Conservation (phyloP, 768 basidiomycete genomes). For the Agaricus subrufescens region DNA sequence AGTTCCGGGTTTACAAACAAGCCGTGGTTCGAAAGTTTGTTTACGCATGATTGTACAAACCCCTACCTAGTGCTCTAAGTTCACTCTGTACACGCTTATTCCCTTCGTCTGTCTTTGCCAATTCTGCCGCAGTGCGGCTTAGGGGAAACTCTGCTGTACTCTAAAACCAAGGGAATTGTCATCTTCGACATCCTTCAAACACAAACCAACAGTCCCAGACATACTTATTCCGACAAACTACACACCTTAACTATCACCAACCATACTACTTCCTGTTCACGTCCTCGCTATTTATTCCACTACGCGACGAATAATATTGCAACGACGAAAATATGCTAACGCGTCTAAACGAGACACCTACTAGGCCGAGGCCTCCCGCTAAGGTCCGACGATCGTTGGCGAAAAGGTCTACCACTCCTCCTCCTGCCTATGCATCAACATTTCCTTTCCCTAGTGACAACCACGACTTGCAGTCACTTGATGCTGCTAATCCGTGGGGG, state of each 20-base stretch:
- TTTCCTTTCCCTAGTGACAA: slow-evolving; percentile 24
- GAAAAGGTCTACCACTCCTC: slow-evolving; percentile 36
- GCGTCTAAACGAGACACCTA: slow-evolving; percentile 38
- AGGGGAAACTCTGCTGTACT: too few species aligned
- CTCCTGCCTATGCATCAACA: slow-evolving; percentile 51
- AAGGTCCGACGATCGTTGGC: slow-evolving; percentile 50
- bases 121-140: too few species aligned
- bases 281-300: too few species aligned
- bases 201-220: neutral
- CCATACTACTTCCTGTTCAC: neutral
- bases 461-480: neutral
- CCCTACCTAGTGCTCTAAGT: neutral
- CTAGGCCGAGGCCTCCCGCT: slow-evolving; percentile 64
- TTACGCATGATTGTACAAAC: too few species aligned
- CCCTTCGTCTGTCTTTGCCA: too few species aligned
- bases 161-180: too few species aligned
- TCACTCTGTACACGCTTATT: neutral
- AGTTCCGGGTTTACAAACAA: neutral
- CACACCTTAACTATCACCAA: neutral
- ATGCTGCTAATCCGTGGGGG: slow-evolving; percentile 11
- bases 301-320: neutral
- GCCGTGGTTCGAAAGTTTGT: neutral
- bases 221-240: neutral
- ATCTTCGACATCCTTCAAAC: neutral
- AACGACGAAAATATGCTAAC: neutral